Evolutionary conservation across 164 flowering plant genomes (phyloP), one percentile per base, ranked within the genome.

Genomic region (Hamamelis virginiana): DNA sequence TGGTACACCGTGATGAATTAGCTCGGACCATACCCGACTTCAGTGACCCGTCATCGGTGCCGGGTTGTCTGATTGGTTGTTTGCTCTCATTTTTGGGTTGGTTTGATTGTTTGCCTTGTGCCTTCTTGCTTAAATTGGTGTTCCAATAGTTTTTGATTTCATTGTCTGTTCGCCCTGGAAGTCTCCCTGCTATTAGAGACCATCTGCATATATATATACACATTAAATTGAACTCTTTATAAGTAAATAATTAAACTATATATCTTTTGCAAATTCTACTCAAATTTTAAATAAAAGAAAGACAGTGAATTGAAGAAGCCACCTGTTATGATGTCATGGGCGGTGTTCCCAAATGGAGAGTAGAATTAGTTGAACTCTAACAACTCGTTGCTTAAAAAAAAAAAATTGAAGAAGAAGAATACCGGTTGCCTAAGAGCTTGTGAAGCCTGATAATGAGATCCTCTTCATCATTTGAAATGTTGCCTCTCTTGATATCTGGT

Each of bases 111-210:
- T 25, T 21, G 19, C 10, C 22, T 4, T 21, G 59, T 21, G 26
- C 8, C 59, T 64, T 64, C 55, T 64, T 64, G 5, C 38, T 46
- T 25, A 64, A 52, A 5, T 28, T 64, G 2, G 67, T 64, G 56
- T 64, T 64, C 67, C 67, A 64, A n/a, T 64, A 64, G 57, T 64
- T 64, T 38, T 64, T 64, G 18, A 64, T 64, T 52, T 64, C 67
- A 64, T 64, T 64, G 51, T 64, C 67, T 26, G 67, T 64, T 64
- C 67, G 67, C 22, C 67, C 67, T 25, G 67, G 67, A n/a, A 64
- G 67, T 13, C 67, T 64, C 51, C 67, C 44, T 12, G 67, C 67
- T 46, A 64, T 64, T 19, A 64, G 8, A 16, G 67, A 27, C 67
- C 67, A 64, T 52, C 67, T 64, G 9, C 13, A 9, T 0, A 22